Percentiles rank a stretch among this genome's conserved stretches.
Evolutionary conservation across 2,329 filamentous ascomycete species (phyloP).

Genomic region (Paecilomyces variotii): DNA sequence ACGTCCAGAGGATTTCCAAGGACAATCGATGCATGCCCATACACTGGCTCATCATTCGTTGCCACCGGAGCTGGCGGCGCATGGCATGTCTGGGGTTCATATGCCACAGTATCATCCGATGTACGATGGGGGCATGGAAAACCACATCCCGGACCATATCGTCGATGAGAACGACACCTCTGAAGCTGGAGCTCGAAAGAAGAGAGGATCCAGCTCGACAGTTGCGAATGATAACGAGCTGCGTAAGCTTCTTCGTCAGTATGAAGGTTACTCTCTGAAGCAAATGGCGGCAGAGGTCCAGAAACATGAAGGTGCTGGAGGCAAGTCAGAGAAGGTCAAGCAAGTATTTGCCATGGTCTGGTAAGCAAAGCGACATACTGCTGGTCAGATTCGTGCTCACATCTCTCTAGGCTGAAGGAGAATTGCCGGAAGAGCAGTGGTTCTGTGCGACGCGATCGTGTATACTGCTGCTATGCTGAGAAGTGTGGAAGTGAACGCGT

Average conservation of each 20-base stretch:
- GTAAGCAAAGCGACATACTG: conserved; percentile 22
- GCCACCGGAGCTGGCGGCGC: conserved; percentile 26
- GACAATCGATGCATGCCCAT: conserved; percentile 27
- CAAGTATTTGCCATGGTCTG: conserved; percentile 47
- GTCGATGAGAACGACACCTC: conserved; percentile 36
- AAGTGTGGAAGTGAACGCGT: conserved; percentile 89
- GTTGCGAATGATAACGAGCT: conserved; percentile 43
- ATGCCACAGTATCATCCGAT: conserved; percentile 31
- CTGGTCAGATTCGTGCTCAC: conserved; percentile 5
- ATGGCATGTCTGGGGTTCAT: conserved; percentile 22
- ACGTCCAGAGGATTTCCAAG: conserved; percentile 30
- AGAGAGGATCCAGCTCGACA: conserved; percentile 40
- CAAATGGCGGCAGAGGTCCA: conserved; percentile 43
- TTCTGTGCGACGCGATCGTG: conserved; percentile 83
- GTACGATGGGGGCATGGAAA: conserved; percentile 36
- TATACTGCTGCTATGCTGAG: conserved; percentile 92
- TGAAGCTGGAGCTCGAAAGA: conserved; percentile 36
- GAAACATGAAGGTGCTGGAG: conserved; percentile 41
- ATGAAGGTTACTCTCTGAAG: conserved; percentile 37
- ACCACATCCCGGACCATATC: conserved; percentile 32
- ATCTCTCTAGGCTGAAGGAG: conserved; percentile 34
- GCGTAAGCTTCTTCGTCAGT: conserved; percentile 39
- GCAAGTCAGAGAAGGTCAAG: conserved; percentile 45
- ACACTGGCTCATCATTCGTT: conserved; percentile 28
- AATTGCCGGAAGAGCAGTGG: conserved; percentile 39